phyloP scores from a whole-genome alignment of 352 stramenopile genomes.

The Phytophthora pseudosyringae region DNA sequence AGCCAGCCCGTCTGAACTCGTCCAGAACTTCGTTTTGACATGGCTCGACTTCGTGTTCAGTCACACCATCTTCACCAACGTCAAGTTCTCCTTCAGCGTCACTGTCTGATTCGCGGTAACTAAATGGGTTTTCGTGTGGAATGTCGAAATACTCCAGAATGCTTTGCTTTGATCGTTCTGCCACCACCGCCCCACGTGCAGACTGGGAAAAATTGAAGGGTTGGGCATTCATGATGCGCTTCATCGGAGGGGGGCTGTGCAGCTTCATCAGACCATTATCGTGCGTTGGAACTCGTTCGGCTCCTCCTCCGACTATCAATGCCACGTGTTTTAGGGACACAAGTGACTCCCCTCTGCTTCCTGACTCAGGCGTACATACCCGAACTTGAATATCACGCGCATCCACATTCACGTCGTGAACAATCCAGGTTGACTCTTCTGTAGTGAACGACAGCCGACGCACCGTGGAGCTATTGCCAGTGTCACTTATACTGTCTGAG shows the following conservation, averaged over 20 bases:
- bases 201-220: constrained; percentile 9
- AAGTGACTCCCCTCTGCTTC: constrained; percentile 71
- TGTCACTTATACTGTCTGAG: neutral
- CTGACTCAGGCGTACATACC: constrained; percentile 65
- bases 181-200: constrained; percentile 6
- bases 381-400: constrained; percentile 69
- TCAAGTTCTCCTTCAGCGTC: constrained; percentile 31
- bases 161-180: constrained; percentile 54
- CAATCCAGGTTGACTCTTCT: constrained; percentile 39
- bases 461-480: constrained; percentile 6
- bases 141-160: constrained; percentile 83
- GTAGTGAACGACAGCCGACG: constrained; percentile 36
- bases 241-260: constrained; percentile 26
- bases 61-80: constrained; percentile 5
- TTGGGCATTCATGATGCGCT: constrained; percentile 19
- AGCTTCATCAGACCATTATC: constrained; percentile 38
- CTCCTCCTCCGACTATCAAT: constrained; percentile 55
- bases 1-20: constrained; percentile 58
- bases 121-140: constrained; percentile 75
- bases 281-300: constrained; percentile 34
- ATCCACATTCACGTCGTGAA: constrained; percentile 54
- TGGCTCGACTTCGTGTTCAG: constrained; percentile 7
- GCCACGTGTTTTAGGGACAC: constrained; percentile 60
- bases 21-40: constrained; percentile 47
- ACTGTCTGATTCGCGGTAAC: constrained; percentile 61